Evolutionary conservation across 176 grass and related monocot genomes (phyloP), one percentile per base, ranked within the genome.

Genomic region (Otatea glauca): DNA sequence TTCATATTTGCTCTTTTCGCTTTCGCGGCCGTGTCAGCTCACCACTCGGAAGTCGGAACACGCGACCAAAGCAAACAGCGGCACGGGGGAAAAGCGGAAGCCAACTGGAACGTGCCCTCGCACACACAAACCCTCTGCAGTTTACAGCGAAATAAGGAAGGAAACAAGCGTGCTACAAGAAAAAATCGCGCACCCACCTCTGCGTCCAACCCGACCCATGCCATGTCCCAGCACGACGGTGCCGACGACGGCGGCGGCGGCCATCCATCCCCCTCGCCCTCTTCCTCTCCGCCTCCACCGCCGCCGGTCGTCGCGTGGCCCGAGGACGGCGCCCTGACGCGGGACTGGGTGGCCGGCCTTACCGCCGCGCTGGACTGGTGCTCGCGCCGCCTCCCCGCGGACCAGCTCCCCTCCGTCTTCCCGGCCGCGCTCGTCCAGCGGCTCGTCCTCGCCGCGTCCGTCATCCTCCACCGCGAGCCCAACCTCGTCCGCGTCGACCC

Each of bases 401-500:
- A 91, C 65, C 62, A 78, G 6, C 88, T 99, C 81, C 96, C 91
- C 3, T 3, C 77, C 16, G 51, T 99, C 14, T 88, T 99, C 48
- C 82, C 96, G 4, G 5, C 84, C 5, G 72, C 87, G 25, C 20
- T 99, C 55, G 82, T 96, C 53, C 89, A 92, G 45, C 88, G 91
- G 4, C 89, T 99, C 21, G 79, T 99, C 61, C 70, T 94, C 53
- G 70, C 90, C 49, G 96, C 93, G 11, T 89, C 96, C 73, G 84
- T 88, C 79, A 71, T 94, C 74, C 91, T 99, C 37, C 96, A 99
- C 86, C 89, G 86, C 60, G 96, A 99, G 72, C 91, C 93, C 77
- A 99, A 99, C 81, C 88, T 89, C 44, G 83, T 99, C 11, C 88
- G 86, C 38, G 68, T 96, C 47, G 88, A 96, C 56, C 87, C 88